phyloP scores from a whole-genome alignment of 2,329 filamentous ascomycete species.

The Pleurostoma richardsiae region DNA sequence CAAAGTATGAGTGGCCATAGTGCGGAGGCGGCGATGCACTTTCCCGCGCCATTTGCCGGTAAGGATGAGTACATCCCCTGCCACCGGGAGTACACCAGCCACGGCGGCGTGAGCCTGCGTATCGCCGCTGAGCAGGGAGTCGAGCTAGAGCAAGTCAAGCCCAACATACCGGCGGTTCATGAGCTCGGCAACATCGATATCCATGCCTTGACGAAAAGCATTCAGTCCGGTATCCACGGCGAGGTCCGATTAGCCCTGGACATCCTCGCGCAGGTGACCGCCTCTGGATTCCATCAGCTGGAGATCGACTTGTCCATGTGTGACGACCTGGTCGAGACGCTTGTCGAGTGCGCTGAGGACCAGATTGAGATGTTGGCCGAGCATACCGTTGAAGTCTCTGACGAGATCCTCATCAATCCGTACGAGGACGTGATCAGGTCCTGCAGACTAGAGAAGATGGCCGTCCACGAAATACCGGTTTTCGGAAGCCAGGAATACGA shows the following conservation, averaged over 20 bases:
- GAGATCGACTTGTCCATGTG: slow-evolving; percentile 66
- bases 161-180: slow-evolving; percentile 66
- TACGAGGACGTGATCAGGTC: slow-evolving; percentile 85
- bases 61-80: slow-evolving; percentile 52
- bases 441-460: slow-evolving; percentile 69
- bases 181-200: slow-evolving; percentile 90
- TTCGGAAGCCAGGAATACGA: slow-evolving; percentile 77
- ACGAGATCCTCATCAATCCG: slow-evolving; percentile 74
- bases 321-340: slow-evolving; percentile 81
- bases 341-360: slow-evolving; percentile 87
- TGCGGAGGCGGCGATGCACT: slow-evolving; percentile 15
- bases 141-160: slow-evolving; percentile 63
- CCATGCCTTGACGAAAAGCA: slow-evolving; percentile 78
- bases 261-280: slow-evolving; percentile 66
- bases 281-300: slow-evolving; percentile 57
- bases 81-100: slow-evolving; percentile 49
- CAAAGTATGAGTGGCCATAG: slow-evolving; percentile 15
- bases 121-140: slow-evolving; percentile 59
- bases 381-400: slow-evolving; percentile 77
- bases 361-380: slow-evolving; percentile 82
- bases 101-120: slow-evolving; percentile 69
- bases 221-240: slow-evolving; percentile 83
- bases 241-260: slow-evolving; percentile 91
- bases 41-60: slow-evolving; percentile 31
- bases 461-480: slow-evolving; percentile 64